These are phyloP conservation scores for Chlorella vulgaris DNA, from an alignment of 139 green algal species.

Conservation along the genomic window DNA sequence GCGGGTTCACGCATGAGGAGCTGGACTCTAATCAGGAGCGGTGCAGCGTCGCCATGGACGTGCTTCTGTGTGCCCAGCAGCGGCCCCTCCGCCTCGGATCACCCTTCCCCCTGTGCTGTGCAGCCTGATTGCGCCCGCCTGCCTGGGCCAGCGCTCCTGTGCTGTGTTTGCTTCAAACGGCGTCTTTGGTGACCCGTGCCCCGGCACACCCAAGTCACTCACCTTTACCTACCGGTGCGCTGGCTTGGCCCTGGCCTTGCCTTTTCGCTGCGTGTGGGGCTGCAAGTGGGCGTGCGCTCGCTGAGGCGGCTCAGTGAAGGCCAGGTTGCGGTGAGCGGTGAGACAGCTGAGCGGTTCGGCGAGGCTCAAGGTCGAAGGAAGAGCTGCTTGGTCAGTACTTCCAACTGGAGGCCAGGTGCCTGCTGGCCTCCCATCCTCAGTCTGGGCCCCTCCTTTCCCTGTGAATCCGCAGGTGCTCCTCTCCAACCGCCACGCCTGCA, in stretches of 20 bases:
- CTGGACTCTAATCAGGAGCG: not conserved
- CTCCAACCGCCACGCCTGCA: no score
- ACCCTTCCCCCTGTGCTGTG: not conserved
- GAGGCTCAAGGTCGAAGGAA: no score
- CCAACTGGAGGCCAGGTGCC: no score
- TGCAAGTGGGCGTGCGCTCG: no score
- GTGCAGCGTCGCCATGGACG: not conserved
- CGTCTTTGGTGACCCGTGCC: slow-evolving; percentile 18
- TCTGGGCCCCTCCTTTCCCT: no score
- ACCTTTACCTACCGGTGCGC: slow-evolving; percentile 17
- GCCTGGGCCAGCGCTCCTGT: slow-evolving; percentile 10
- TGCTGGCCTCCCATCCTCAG: no score
- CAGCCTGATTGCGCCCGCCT: slow-evolving; percentile 4
- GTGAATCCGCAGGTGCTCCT: no score
- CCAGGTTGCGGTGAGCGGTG: no score
- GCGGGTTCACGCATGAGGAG: no score
- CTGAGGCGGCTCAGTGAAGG: no score
- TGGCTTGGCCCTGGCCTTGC: not conserved
- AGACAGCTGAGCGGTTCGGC: no score
- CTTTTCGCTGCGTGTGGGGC: not conserved
- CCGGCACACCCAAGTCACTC: not conserved
- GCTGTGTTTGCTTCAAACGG: not conserved
- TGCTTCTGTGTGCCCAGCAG: not conserved
- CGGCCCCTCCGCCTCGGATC: not conserved
- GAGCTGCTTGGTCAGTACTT: no score